Evolutionary conservation across 1,284 basidiomycete species (phyloP), one percentile per base, ranked within the genome.

Genomic region (Pyrrhoderma lamaoense): DNA sequence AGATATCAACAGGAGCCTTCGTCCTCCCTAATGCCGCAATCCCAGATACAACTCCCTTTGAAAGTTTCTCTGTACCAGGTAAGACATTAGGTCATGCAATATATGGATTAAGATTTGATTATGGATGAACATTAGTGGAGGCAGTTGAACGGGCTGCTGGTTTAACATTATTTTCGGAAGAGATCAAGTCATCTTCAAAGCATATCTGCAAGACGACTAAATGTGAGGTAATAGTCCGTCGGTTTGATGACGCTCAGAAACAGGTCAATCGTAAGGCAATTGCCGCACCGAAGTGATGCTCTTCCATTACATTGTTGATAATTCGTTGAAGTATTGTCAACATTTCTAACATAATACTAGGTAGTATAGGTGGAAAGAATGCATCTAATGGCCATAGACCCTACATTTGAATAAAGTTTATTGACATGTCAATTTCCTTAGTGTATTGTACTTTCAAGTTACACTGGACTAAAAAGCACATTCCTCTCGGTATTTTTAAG

Each of bases 61-160:
- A 86, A 58, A 78, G 73, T 53, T 97, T 97, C 63, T 71, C 87
- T 42, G 80, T 86, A 16, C 89, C 93, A 49, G 77, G 91, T 90
- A 64, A 52, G 79, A 21, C n/a, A 16, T 16, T 37, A 16, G 16
- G 35, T 37, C 35, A 9, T n/a, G 42, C 42, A 43, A 9, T 18
- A n/a, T n/a, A n/a, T n/a, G n/a, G n/a, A n/a, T n/a, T n/a, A n/a
- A n/a, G n/a, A n/a, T n/a, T n/a, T n/a, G n/a, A 11, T 8, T 14
- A 19, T 36, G 2, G 21, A 14, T 4, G 27, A 22, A 11, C 13
- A 40, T 14, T 59, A 89, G 89, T 96, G 51, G 93, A 96, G 54
- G 76, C 83, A 0, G 93, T 99, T 38, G 96, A 99, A 69, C 81
- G 83, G 22, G 89, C 92, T 3, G 87, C 95, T 0, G 95, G 95